phyloP scores from a whole-genome alignment of 805 yeast genomes.

The Metschnikowia hibisci region DNA sequence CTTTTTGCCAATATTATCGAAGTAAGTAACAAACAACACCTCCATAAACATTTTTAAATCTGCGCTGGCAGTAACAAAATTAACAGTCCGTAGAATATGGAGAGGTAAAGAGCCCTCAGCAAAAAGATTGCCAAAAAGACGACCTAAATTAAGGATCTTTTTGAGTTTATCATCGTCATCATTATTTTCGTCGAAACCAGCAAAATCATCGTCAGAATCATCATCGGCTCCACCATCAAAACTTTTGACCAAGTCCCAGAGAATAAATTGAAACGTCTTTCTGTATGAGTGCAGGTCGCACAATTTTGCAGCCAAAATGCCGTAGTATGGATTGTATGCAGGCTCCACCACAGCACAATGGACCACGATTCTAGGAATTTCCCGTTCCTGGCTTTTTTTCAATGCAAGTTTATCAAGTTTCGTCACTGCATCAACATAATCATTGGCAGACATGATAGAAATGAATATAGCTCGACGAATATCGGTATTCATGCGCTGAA shows the following conservation, averaged over 20 bases:
- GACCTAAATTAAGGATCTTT: constrained; percentile 67
- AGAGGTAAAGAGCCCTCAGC: constrained; percentile 71
- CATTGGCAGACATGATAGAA: constrained; percentile 92
- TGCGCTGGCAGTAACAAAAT: constrained; percentile 63
- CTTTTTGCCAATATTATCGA: constrained; percentile 61
- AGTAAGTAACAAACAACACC: constrained; percentile 61
- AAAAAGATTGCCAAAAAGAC: constrained; percentile 73
- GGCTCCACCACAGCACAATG: constrained; percentile 86
- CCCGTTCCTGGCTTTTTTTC: constrained; percentile 77
- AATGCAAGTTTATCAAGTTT: constrained; percentile 76
- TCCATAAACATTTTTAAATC: constrained; percentile 72
- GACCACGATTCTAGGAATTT: constrained; percentile 77
- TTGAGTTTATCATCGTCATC: constrained; percentile 54
- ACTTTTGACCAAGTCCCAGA: constrained; percentile 83
- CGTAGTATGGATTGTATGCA: constrained; percentile 86
- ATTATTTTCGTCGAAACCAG: constrained; percentile 34
- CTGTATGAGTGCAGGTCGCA: constrained; percentile 71
- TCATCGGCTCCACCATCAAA: constrained; percentile 49
- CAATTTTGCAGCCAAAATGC: constrained; percentile 69
- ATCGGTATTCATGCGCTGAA: constrained; percentile 93
- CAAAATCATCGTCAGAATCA: constrained; percentile 38
- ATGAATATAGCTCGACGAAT: constrained; percentile 90
- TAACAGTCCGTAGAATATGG: constrained; percentile 67
- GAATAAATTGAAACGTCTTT: constrained; percentile 80
- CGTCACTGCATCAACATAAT: constrained; percentile 80